Base-by-base conservation (phyloP, 2,329 filamentous ascomycete genomes). In the Colletotrichum sp. region DNA sequence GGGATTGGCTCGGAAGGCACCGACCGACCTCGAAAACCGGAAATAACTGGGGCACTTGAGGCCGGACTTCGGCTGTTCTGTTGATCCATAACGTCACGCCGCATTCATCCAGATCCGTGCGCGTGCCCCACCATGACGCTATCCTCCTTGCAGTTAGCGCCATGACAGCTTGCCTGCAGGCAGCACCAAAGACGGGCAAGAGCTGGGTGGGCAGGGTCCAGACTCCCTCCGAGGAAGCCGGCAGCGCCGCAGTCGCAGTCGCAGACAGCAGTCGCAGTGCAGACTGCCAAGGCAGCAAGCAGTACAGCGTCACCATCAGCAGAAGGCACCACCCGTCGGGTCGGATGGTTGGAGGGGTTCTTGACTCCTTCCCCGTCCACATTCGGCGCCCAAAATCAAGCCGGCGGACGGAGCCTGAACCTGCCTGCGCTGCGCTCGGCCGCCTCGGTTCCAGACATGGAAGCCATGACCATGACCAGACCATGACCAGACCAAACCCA, bases 371-470 rank as follows among this genome's bases (percentile, higher is more conserved):
- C 26, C 16, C 21, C 16, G 16, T 66, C 39, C 63, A 28, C 2
- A 32, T 52, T 66, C 43, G 63, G 43, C 30, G 32, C 65, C 55
- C 64, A 68, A 67, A 32, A 57, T 12, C 39, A 64, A 59, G n/a
- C 24, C 24, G 61, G 32, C 61, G n/a, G 61, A 36, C n/a, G n/a
- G 43, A 13, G n/a, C 39, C 36, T 43, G 36, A 43, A 48, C 39
- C n/a, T 52, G 43, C 6, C 34, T 59, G 72, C 72, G 61, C 72
- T 75, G 72, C 72, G 67, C 72, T 75, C 72, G 72, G 72, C 72
- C 72, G 36, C 18, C 26, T 24, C 63, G 65, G 61, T 16, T 26
- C 52, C 67, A 64, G 18, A 36, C 67, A 64, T 36, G 65, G 48
- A 61, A 59, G 13, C 59, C 30, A 63, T 34, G 30, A 61, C 57